Base-by-base conservation (phyloP, 2,329 filamentous ascomycete species). In the Chrysoporthe puriensis region DNA sequence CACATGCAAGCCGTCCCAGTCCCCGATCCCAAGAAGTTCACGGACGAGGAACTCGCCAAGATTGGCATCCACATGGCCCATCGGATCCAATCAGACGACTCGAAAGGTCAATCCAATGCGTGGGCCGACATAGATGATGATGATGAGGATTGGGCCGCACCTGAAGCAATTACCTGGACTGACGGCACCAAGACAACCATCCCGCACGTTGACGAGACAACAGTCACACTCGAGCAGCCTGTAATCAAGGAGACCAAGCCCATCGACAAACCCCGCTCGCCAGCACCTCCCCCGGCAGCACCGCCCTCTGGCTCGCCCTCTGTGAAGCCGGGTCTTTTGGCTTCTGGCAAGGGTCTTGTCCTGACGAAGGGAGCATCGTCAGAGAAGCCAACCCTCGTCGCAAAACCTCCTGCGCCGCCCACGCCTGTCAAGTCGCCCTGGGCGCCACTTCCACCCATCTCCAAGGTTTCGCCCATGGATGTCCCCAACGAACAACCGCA, bases 381-480 rank as follows among this genome's bases (percentile, higher is more conserved):
- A 11, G 91, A 93, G 65, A 93, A 91, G 76, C 90, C 90, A 43
- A 90, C 90, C 0, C 79, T 93, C 4, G 90, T 93, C 54, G 86
- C 91, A 9, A 94, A 94, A 75, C 90, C 90, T 18, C 87, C 90
- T 1, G 84, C 84, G 2, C 84, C 86, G 4, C 86, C 90, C 9
- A 85, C 89, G 0, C 91, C 93, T 0, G 86, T 90, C 36, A 97
- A 97, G 76, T 97, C 94, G 4, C 95, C 95, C 4, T 98, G 95
- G 95, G 95, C 95, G 34, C 77, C 90, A 44, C 80, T 98, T 40
- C 95, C 95, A 16, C 93, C 93, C 0, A 87, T 97, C 7, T 93
- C 97, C 13, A 95, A 90, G 76, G 86, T 91, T 0, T 88, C 93
- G 1, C 94, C 92, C 0, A 80, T 90, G 69, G 91, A 93, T 63